A percentile compares a stretch with the other conserved stretches of the same genome.
Conservation (phyloP, 306 rosid genomes). For the Pyrus bretschneideri region DNA sequence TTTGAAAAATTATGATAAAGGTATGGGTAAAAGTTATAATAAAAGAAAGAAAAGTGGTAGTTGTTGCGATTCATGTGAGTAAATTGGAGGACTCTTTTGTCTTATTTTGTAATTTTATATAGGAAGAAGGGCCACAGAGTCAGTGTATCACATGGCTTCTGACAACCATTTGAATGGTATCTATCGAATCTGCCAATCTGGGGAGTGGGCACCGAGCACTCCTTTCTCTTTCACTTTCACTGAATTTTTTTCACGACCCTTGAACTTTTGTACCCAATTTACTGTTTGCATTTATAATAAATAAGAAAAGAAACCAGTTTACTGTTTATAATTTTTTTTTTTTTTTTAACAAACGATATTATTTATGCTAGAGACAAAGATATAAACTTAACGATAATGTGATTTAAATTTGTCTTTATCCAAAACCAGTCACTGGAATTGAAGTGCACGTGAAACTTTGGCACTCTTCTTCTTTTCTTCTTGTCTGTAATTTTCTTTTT, state of each 20-base stretch:
- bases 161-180: slow-evolving; percentile 27
- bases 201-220: slow-evolving; percentile 4
- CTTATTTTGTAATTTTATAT: slow-evolving; percentile 29
- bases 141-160: slow-evolving; percentile 41
- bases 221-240: slow-evolving; percentile 20
- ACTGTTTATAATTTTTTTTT: too few relatives aligned
- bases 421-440: too few relatives aligned
- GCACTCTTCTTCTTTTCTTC: too few relatives aligned
- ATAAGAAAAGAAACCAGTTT: too few relatives aligned
- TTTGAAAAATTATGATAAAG: neutral
- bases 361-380: too few relatives aligned
- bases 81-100: slow-evolving; percentile 32
- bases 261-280: too few relatives aligned
- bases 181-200: slow-evolving; percentile 8
- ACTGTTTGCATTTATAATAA: too few relatives aligned
- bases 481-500: too few relatives aligned
- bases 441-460: too few relatives aligned
- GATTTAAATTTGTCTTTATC: too few relatives aligned
- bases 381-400: too few relatives aligned
- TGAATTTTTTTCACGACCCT: neutral
- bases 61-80: slow-evolving; percentile 9
- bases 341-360: too few relatives aligned
- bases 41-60: neutral
- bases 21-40: neutral
- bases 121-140: slow-evolving; percentile 13